These are phyloP conservation scores for Glycine soja DNA, from an alignment of 306 rosid genomes.

Conservation along the genomic window DNA sequence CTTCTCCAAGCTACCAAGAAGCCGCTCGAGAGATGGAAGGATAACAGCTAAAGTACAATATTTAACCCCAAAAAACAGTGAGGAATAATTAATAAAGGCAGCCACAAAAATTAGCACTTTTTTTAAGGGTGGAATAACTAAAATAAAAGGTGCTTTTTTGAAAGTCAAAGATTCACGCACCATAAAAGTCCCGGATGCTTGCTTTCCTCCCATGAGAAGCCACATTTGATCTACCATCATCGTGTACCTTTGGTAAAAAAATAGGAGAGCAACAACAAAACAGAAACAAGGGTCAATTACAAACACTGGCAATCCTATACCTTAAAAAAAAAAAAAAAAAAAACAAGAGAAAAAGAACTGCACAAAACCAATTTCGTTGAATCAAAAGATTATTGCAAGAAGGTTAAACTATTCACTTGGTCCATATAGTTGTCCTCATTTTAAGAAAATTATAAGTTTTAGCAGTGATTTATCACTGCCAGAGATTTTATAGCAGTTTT, in stretches of 20 bases:
- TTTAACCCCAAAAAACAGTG: conserved; percentile 33
- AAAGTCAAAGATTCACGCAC: conserved; percentile 58
- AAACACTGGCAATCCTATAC: background rate
- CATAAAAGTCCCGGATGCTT: conserved; percentile 81
- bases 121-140: background rate
- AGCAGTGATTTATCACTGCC: background rate
- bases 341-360: background rate
- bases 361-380: background rate
- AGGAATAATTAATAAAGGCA: conserved; percentile 42
- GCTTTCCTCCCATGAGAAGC: conserved; percentile 91
- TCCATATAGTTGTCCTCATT: background rate
- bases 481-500: too few relatives aligned
- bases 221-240: conserved; percentile 74
- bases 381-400: background rate
- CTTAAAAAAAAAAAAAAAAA: background rate
- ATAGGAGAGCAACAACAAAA: conserved; percentile 18
- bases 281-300: conserved; percentile 22
- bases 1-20: conserved; percentile 71
- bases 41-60: conserved; percentile 74
- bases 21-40: conserved; percentile 92
- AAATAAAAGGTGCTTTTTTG: conserved; percentile 12
- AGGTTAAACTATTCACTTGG: background rate
- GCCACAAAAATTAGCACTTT: conserved; percentile 11
- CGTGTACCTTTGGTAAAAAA: conserved; percentile 62
- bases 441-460: background rate